Evolutionary conservation across 1,284 basidiomycete species (phyloP).

Genomic region (Fomes fomentarius): DNA sequence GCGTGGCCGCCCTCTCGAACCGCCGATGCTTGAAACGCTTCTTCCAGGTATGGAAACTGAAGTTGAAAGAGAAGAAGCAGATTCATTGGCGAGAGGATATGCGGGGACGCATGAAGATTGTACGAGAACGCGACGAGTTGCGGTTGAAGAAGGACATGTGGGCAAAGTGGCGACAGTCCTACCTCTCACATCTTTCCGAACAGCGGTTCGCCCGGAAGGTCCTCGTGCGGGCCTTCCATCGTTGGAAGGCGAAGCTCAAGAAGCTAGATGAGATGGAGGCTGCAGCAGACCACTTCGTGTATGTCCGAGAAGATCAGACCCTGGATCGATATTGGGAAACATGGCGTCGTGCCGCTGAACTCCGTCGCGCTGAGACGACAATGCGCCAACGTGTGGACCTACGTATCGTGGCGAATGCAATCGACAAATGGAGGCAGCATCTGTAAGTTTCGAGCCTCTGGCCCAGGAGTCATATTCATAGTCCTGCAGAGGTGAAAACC

Average conservation of each 20-base stretch:
- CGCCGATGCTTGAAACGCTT: conserved; percentile 43
- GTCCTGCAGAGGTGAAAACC: conserved; percentile 45
- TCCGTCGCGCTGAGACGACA: conserved; percentile 47
- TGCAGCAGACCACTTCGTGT: conserved; percentile 50
- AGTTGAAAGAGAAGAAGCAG: conserved; percentile 53
- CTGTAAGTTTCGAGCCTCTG: conserved; percentile 44
- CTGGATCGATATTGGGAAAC: conserved; percentile 50
- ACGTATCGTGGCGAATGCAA: conserved; percentile 48
- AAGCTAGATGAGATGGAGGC: conserved; percentile 47
- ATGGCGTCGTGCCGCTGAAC: conserved; percentile 53
- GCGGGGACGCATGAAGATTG: conserved; percentile 64
- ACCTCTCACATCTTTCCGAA: conserved; percentile 50
- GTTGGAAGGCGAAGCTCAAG: conserved; percentile 53
- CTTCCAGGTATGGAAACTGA: conserved; percentile 52
- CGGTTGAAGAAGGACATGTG: conserved; percentile 56
- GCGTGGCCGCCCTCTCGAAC: conserved; percentile 45
- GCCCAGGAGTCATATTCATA: neutral
- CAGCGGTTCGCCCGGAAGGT: conserved; percentile 50
- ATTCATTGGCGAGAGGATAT: conserved; percentile 65
- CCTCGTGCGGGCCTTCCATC: conserved; percentile 44
- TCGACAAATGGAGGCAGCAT: conserved; percentile 59
- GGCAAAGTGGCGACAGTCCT: conserved; percentile 62
- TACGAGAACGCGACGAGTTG: conserved; percentile 55
- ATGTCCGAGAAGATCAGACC: conserved; percentile 38
- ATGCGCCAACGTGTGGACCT: conserved; percentile 47